Evolutionary conservation across 2,329 filamentous ascomycete species (phyloP), one percentile per base, ranked within the genome.

Genomic region (Fusarium albidum): DNA sequence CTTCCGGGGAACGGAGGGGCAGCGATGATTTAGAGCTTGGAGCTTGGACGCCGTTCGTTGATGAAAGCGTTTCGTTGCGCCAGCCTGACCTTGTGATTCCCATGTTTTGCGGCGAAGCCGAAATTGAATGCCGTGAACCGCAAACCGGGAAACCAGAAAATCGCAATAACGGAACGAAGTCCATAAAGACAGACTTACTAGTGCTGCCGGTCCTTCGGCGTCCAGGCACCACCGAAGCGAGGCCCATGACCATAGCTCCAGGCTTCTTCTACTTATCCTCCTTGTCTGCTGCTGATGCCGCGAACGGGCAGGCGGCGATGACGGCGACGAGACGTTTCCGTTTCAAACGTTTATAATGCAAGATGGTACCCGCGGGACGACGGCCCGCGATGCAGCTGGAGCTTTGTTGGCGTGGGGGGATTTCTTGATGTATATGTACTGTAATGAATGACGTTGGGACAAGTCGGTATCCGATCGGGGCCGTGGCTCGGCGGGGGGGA

Each of bases 211-310:
- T 61, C 50, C 69, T 69, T 51, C 68, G 69, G 46, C 69, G 70
- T 29, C 68, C 66, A 49, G 63, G 61, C 55, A 65, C 65, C 55
- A 65, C 65, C 41, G 69, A 69, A 29, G 69, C 69, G 26, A 72
- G 65, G 54, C 68, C 66, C 67, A 71, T 65, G 55, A 70, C 69
- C 69, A 72, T 71, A 65, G 41, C 55, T 57, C 44, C 10, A 35
- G 46, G 51, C 38, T 58, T 43, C 42, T 49, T 52, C 55, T 61
- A 42, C 31, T 34, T 49, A 41, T 31, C 37, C 28, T 38, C 28
- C 42, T 31, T 14, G 26, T 21, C 35, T 52, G 52, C 35, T 52
- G 52, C 41, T 43, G 14, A 47, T 29, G 32, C 39, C 44, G 35
- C 48, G 17, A 39, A 29, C 48, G 10, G 38, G 17, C 29, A 35